Evolutionary conservation across 2,329 filamentous ascomycete genomes (phyloP).

Genomic region (Exophiala dermatitidis): DNA sequence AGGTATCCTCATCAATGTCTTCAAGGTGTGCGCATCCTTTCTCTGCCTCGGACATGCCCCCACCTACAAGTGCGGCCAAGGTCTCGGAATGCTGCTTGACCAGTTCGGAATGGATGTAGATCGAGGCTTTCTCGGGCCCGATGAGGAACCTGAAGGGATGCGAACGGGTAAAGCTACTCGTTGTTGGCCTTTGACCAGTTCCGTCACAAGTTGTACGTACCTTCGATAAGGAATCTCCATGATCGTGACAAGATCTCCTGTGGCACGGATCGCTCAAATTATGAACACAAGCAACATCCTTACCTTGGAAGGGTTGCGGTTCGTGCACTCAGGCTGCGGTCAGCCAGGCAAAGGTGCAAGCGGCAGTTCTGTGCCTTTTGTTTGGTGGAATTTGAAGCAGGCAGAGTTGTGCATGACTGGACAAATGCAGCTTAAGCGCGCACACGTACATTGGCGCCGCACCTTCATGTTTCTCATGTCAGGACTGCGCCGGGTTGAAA

Average conservation of each 20-base stretch:
- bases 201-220: neutral
- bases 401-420: neutral
- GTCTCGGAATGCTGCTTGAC: conserved; percentile 17
- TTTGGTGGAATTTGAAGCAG: neutral
- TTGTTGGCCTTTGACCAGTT: conserved; percentile 1
- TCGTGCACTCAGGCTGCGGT: neutral
- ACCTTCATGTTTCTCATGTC: neutral
- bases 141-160: conserved; percentile 22
- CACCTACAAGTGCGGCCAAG: conserved; percentile 18
- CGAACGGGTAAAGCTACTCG: conserved; percentile 20
- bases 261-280: no score
- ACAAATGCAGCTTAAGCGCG: neutral
- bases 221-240: conserved; percentile 10
- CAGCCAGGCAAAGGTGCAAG: neutral
- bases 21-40: conserved; percentile 10
- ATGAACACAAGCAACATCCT: no score
- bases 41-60: conserved; percentile 20
- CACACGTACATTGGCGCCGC: neutral
- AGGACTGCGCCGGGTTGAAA: no score
- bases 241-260: neutral
- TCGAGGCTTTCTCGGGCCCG: conserved; percentile 11
- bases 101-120: conserved; percentile 24
- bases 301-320: no score
- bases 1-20: conserved; percentile 24
- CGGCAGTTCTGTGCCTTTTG: neutral